Conservation (phyloP, 257 asterid genomes). For the Eustoma russellianum region DNA sequence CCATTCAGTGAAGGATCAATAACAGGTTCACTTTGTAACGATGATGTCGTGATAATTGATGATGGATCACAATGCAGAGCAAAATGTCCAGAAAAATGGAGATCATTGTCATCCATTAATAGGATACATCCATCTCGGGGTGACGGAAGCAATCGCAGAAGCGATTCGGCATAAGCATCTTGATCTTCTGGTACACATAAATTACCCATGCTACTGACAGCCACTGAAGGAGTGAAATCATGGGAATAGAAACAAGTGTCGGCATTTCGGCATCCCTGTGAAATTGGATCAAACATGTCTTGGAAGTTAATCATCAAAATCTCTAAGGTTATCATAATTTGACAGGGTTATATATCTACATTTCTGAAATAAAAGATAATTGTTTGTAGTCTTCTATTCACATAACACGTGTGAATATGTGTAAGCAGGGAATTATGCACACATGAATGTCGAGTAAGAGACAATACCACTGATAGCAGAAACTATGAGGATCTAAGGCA, state of each 20-base stretch:
- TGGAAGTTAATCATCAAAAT: no score
- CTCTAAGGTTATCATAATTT: no score
- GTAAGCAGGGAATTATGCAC: no score
- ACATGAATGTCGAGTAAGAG: no score
- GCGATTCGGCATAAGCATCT: conserved; percentile 28
- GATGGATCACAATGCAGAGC: conserved; percentile 38
- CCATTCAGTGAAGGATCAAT: conserved; percentile 33
- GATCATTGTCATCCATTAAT: conserved; percentile 55
- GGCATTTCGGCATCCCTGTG: conserved; percentile 91
- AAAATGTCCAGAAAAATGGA: conserved; percentile 52
- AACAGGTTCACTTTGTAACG: conserved; percentile 29
- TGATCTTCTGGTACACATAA: conserved; percentile 47
- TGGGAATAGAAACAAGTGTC: conserved; percentile 70
- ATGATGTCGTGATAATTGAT: conserved; percentile 48
- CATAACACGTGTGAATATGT: no score
- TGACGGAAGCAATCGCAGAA: conserved; percentile 49
- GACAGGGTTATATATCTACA: no score
- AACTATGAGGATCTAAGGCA: no score
- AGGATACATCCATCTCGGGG: conserved; percentile 46
- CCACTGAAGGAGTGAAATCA: conserved; percentile 33
- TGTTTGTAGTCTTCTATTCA: no score
- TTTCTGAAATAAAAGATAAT: no score
- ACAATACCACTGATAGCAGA: no score
- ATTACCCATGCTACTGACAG: conserved; percentile 22
- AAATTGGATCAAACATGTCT: background rate